Evolutionary conservation across 169 alveolate species (phyloP).

Genomic region (Hepatocystis sp.): DNA sequence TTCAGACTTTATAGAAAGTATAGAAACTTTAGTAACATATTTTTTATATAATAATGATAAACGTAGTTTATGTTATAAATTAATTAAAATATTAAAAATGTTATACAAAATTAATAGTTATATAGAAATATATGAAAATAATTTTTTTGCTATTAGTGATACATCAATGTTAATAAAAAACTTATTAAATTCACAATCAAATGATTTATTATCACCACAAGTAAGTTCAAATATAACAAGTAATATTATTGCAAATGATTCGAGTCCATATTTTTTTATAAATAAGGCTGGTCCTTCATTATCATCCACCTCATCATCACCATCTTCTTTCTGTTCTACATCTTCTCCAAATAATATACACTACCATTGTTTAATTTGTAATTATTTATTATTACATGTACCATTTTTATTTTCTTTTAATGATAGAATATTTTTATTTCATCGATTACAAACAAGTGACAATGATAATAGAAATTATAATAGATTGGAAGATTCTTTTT

Average conservation of each 20-base stretch:
- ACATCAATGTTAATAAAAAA: slow-evolving; percentile 39
- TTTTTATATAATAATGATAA: slow-evolving; percentile 25
- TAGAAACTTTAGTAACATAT: too few relatives aligned
- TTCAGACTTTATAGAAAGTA: too few relatives aligned
- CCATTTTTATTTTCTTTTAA: slow-evolving; percentile 78
- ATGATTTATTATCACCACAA: too few relatives aligned
- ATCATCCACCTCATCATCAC: too few relatives aligned
- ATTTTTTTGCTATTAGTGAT: slow-evolving; percentile 50
- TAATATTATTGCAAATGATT: too few relatives aligned
- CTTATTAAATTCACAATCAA: too few relatives aligned
- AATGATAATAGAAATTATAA: slow-evolving; percentile 64
- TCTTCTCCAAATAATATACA: slow-evolving; percentile 58
- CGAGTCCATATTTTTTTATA: too few relatives aligned
- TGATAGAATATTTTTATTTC: slow-evolving; percentile 77
- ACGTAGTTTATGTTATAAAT: slow-evolving; percentile 15
- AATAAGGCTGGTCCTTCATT: too few relatives aligned
- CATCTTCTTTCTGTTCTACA: too few relatives aligned
- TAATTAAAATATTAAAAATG: slow-evolving; percentile 8
- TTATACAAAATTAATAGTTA: slow-evolving; percentile 36
- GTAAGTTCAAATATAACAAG: too few relatives aligned
- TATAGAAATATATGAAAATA: slow-evolving; percentile 31
- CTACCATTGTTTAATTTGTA: slow-evolving; percentile 66
- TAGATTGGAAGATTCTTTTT: slow-evolving; percentile 53
- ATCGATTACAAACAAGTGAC: slow-evolving; percentile 70
- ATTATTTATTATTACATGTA: slow-evolving; percentile 50